phyloP scores from a whole-genome alignment of 164 flowering plant genomes.

The Brasenia schreberi region DNA sequence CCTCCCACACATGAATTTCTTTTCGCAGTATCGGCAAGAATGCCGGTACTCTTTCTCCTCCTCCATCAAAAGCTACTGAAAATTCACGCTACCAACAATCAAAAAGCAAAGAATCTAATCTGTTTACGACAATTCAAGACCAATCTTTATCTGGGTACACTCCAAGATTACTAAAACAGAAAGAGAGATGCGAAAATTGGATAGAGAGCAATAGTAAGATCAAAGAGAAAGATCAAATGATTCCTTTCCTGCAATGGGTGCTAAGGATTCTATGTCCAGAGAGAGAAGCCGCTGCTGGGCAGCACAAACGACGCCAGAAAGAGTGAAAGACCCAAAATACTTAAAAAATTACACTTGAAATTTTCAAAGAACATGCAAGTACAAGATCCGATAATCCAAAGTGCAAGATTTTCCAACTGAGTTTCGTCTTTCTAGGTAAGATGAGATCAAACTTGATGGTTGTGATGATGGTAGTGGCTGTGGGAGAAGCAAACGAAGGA shows the following conservation, averaged over 20 bases:
- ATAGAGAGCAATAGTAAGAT: slow-evolving; percentile 20
- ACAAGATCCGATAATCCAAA: slow-evolving; percentile 5
- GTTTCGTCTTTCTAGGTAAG: slow-evolving; percentile 2
- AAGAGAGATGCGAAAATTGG: background rate
- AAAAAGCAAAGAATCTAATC: background rate
- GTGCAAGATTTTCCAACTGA: slow-evolving; percentile 14
- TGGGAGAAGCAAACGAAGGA: background rate
- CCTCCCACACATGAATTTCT: slow-evolving; percentile 69
- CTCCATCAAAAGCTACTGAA: slow-evolving; percentile 15
- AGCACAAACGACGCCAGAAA: background rate
- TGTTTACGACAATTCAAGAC: background rate
- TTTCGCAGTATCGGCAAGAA: slow-evolving; percentile 66
- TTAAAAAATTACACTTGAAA: background rate
- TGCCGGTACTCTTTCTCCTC: slow-evolving; percentile 30
- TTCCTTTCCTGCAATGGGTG: background rate
- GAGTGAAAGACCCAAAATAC: background rate
- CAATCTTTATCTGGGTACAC: background rate
- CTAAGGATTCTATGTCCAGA: slow-evolving; percentile 7
- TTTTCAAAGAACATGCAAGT: background rate
- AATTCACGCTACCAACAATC: slow-evolving; percentile 5
- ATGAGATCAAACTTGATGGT: background rate
- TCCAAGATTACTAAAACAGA: background rate
- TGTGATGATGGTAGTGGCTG: background rate
- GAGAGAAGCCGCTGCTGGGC: background rate
- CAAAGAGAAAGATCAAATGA: slow-evolving; percentile 3